Conservation (phyloP, 2,329 filamentous ascomycete species). For the Fusarium sp. region DNA sequence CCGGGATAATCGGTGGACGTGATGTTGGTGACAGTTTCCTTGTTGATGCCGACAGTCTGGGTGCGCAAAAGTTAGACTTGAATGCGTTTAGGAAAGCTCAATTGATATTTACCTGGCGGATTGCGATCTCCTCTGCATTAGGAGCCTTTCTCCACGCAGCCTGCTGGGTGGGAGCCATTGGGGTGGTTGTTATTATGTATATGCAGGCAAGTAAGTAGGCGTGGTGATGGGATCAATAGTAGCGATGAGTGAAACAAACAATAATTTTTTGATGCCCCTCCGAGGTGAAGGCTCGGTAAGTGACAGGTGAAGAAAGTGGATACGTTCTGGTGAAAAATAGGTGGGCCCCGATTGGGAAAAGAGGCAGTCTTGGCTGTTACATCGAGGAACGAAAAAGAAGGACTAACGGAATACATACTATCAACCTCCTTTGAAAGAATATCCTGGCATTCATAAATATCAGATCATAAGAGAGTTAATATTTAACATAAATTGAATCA, state of each 20-base stretch:
- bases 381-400: too few relatives aligned
- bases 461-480: too few relatives aligned
- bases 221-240: conserved; percentile 13
- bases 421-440: too few relatives aligned
- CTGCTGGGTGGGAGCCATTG: conserved; percentile 50
- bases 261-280: conserved; percentile 50
- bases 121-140: conserved; percentile 67
- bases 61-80: conserved; percentile 26
- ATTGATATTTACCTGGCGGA: conserved; percentile 65
- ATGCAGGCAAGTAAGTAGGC: not conserved
- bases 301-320: conserved; percentile 26
- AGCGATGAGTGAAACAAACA: conserved; percentile 26
- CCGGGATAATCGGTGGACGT: conserved; percentile 91
- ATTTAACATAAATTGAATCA: too few relatives aligned
- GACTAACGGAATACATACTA: too few relatives aligned
- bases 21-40: conserved; percentile 90
- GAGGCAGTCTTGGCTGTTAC: not conserved
- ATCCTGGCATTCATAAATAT: too few relatives aligned
- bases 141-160: conserved; percentile 53
- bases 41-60: conserved; percentile 86
- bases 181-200: not conserved
- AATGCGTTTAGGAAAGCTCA: not conserved
- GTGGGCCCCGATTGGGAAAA: not conserved
- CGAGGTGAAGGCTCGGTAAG: conserved; percentile 37
- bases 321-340: not conserved